Evolutionary conservation across 2,329 filamentous ascomycete species (phyloP), one percentile per base, ranked within the genome.

Genomic region (Myriosclerotinia curreyana): DNA sequence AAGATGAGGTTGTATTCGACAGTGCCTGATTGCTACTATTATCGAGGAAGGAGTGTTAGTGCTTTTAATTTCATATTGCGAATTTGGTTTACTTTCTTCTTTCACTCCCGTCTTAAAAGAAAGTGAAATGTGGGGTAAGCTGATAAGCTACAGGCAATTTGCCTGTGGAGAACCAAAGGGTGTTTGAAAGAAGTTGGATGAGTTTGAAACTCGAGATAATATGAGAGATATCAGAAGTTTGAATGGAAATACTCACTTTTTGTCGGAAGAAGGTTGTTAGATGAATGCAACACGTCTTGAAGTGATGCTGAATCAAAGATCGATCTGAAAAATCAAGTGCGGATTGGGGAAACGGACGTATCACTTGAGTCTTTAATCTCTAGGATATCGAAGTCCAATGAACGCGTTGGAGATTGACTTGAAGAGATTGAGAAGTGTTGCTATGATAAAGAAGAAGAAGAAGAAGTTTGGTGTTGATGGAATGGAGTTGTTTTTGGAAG

Each of bases 401-500:
- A 55, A 14, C 5, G 22, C 11, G 12, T 14, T 22, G 2, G 17
- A 46, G 12, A 14, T 15, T 46, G 40, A 5, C 20, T 36, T 48
- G 42, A 36, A 58, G 1, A 22, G 7, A 25, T 48, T 17, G 3
- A 34, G 28, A 48, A 22, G 20, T 36, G 3, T n/a, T 36, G 15
- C 11, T 8, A 6, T 6, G 4, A 15, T 14, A 44, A 20, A 6
- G 20, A 3, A 46, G 49, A 36, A 36, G 28, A 48, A 25, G 36
- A 22, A 8, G 17, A 12, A 48, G 12, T 46, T 20, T n/a, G n/a
- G 28, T 53, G 2, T 11, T 1, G 8, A 12, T 15, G 40, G 28
- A 31, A 49, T 49, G 51, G 28, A 11, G 28, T 28, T 62, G 42
- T 22, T 44, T 58, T 58, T 22, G 31, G 9, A 50, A 28, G 52